A percentile compares a stretch with the other conserved stretches of the same genome.
phyloP scores from a whole-genome alignment of 202 grass and related monocot genomes.

The Alloteropsis angusta region DNA sequence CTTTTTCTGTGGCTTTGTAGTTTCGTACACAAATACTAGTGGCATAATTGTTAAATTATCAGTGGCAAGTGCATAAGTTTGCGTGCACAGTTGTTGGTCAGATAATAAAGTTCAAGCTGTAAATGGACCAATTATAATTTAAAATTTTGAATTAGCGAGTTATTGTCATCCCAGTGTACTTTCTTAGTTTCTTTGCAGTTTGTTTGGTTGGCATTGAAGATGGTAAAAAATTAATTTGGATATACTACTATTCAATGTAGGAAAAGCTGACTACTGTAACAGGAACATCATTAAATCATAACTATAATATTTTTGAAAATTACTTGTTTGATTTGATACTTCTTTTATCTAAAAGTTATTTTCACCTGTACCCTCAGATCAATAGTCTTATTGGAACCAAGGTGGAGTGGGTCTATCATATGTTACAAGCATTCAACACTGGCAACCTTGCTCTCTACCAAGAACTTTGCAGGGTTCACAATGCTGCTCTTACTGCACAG shows the following conservation, averaged over 20 bases:
- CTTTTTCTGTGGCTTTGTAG: background rate
- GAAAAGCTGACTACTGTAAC: background rate
- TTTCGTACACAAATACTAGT: background rate
- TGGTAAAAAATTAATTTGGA: background rate
- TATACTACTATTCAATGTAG: background rate
- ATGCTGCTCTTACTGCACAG: slow-evolving; percentile 77
- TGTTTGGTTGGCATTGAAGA: background rate
- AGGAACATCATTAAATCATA: background rate
- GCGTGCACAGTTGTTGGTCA: background rate
- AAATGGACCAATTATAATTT: background rate
- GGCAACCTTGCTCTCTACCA: slow-evolving; percentile 84
- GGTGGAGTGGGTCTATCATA: slow-evolving; percentile 94
- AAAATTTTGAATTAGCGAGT: background rate
- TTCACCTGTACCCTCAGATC: slow-evolving; percentile 46
- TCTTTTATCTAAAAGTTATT: slow-evolving; percentile 20
- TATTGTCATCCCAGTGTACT: background rate
- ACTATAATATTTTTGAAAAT: background rate
- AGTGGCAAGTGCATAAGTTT: background rate
- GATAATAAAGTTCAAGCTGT: background rate
- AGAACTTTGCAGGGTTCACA: slow-evolving; percentile 87
- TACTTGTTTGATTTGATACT: background rate
- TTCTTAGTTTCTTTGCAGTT: background rate
- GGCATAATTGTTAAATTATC: background rate
- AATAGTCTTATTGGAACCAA: slow-evolving; percentile 90
- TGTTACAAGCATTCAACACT: slow-evolving; percentile 82